Evolutionary conservation across 106 monocot species (phyloP).

Genomic region (Ottelia alismoides): DNA sequence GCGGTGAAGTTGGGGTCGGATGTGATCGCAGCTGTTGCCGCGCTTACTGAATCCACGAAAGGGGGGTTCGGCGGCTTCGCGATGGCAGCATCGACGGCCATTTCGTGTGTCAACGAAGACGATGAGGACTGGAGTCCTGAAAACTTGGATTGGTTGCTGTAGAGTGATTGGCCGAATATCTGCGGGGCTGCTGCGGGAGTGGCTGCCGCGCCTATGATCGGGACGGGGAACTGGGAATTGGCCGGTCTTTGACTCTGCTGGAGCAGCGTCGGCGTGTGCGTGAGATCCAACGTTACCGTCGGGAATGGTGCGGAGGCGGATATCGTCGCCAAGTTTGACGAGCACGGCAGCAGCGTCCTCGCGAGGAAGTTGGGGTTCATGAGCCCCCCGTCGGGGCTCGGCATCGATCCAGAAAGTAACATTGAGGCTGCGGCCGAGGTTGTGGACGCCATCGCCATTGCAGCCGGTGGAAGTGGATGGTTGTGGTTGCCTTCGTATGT

Average conservation of each 20-base stretch:
- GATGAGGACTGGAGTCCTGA: slow-evolving; percentile 62
- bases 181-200: slow-evolving; percentile 6
- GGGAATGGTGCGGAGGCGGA: slow-evolving; percentile 92
- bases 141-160: slow-evolving; percentile 64
- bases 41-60: slow-evolving; percentile 31
- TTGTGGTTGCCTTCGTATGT: slow-evolving; percentile 75
- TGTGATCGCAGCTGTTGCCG: slow-evolving; percentile 44
- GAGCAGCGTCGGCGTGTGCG: slow-evolving; percentile 27
- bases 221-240: slow-evolving; percentile 7
- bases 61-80: slow-evolving; percentile 1
- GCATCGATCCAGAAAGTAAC: slow-evolving; percentile 61
- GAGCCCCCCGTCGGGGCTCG: slow-evolving; percentile 39
- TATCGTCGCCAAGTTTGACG: slow-evolving; percentile 76
- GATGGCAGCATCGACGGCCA: not conserved
- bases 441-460: slow-evolving; percentile 67
- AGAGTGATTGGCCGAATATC: slow-evolving; percentile 32
- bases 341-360: slow-evolving; percentile 44
- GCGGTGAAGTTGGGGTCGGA: slow-evolving; percentile 62
- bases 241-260: slow-evolving; percentile 28
- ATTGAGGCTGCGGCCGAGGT: slow-evolving; percentile 55
- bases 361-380: slow-evolving; percentile 35
- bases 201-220: not conserved
- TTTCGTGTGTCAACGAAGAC: slow-evolving; percentile 14
- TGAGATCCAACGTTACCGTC: slow-evolving; percentile 83
- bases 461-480: slow-evolving; percentile 69